These are phyloP conservation scores for Lactarius evosmus DNA, from an alignment of 768 basidiomycete genomes.

Conservation along the genomic window DNA sequence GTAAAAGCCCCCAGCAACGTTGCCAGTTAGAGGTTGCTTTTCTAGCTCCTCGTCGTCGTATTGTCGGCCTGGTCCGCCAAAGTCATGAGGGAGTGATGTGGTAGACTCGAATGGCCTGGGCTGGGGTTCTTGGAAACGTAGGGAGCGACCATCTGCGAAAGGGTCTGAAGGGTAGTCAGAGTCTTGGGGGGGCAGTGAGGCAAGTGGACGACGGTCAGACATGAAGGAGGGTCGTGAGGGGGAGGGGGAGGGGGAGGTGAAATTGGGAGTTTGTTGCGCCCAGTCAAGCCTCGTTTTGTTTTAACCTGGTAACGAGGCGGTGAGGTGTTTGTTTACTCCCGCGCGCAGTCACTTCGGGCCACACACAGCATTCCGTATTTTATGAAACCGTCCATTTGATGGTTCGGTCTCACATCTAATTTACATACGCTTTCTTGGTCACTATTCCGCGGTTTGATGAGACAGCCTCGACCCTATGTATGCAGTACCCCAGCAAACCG, in stretches of 20 bases:
- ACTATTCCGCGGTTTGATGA: not conserved
- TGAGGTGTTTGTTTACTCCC: conserved; percentile 16
- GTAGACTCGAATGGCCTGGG: conserved; percentile 59
- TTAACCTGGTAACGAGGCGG: conserved; percentile 28
- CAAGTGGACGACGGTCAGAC: conserved; percentile 31
- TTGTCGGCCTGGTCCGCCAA: conserved; percentile 39
- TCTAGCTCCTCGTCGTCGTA: conserved; percentile 71
- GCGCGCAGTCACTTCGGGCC: not conserved
- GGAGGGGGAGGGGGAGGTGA: not conserved
- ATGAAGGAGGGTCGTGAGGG: conserved; percentile 29
- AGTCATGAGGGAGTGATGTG: conserved; percentile 52
- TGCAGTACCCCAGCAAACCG: not conserved
- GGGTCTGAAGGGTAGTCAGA: conserved; percentile 55
- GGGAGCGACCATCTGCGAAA: conserved; percentile 64
- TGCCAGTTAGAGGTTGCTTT: conserved; percentile 69
- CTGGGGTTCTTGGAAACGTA: conserved; percentile 58
- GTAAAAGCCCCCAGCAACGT: conserved; percentile 64
- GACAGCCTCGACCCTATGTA: not conserved
- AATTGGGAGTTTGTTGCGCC: not conserved
- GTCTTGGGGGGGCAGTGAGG: conserved; percentile 37
- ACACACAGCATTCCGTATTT: conserved; percentile 3
- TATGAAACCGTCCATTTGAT: not conserved
- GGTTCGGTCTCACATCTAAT: too few relatives aligned
- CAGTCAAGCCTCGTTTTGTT: conserved; percentile 21
- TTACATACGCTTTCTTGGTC: too few relatives aligned